Evolutionary conservation across 805 yeast species (phyloP), one percentile per base, ranked within the genome.

Genomic region (Wickerhamiella occidentalis): DNA sequence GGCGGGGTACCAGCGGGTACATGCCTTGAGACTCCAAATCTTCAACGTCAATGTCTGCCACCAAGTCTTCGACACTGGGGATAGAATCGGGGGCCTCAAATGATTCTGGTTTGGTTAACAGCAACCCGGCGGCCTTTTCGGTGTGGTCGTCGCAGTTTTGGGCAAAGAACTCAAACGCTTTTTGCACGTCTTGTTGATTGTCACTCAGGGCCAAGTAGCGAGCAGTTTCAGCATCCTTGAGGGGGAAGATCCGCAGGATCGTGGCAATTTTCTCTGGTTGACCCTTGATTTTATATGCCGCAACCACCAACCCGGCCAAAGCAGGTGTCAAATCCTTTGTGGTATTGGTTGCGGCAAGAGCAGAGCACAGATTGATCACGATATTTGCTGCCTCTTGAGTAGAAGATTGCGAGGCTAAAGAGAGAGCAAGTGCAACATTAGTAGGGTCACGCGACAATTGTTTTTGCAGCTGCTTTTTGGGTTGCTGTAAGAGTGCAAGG

Each of bases 251-350:
- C 2, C 45, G 45, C 33, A 47, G 25, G 6, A 40, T 6, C 17
- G 35, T 18, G 17, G 42, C 37, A 11, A 37, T 45, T 7, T 45
- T 23, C 19, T 45, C 33, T 11, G 43, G 43, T 6, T 19, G 19
- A 3, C 37, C 37, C 26, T 28, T 45, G 26, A 61, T 52, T 53
- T 76, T 80, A 59, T 74, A 77, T 6, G 80, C 58, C 12, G 75
- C 67, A 8, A 74, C 66, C 25, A 79, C 62, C 4, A 73, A 63
- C 23, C 78, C 76, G 36, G 74, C 66, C 41, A 81, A 59, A 3
- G 76, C 75, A 2, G 84, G 80, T 3, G 57, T 50, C 25, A 35
- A 29, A 12, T 30, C 48, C 40, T 56, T 54, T 8, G 43, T 25
- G 11, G 22, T 22, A 17, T 35, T 33, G 37, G 54, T 53, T 30